Percentiles rank a stretch among this genome's conserved stretches.
Evolutionary conservation across 148 eudicot genomes (phyloP).

Genomic region (Simmondsia chinensis): DNA sequence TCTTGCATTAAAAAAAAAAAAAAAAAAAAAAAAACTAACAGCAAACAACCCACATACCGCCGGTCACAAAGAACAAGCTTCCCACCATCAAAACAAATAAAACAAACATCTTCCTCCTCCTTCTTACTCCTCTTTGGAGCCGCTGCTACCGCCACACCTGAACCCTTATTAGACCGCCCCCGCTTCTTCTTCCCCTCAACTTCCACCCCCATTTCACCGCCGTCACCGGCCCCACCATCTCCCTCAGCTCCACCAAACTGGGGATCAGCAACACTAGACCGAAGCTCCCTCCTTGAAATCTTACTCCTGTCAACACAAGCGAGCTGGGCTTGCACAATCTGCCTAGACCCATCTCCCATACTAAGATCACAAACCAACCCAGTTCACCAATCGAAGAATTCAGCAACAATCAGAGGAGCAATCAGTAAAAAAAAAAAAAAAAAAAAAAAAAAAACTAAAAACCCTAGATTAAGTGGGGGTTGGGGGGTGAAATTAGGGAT

Average conservation of each 20-base stretch:
- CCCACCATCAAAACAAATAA: slow-evolving; percentile 91
- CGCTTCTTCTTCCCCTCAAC: slow-evolving; percentile 34
- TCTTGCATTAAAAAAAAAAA: too few relatives aligned
- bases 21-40: background rate
- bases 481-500: slow-evolving; percentile 7
- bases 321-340: slow-evolving; percentile 13
- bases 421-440: too few relatives aligned
- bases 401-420: too few relatives aligned
- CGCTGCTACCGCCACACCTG: slow-evolving; percentile 16
- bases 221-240: slow-evolving; percentile 4
- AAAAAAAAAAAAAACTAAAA: slow-evolving; percentile 4
- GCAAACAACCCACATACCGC: slow-evolving; percentile 25
- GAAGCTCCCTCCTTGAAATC: background rate
- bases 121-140: slow-evolving; percentile 25
- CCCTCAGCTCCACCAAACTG: slow-evolving; percentile 19
- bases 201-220: slow-evolving; percentile 4
- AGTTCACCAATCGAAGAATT: too few relatives aligned
- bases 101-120: slow-evolving; percentile 86
- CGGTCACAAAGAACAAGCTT: slow-evolving; percentile 81
- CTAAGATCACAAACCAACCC: too few relatives aligned
- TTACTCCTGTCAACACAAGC: slow-evolving; percentile 16
- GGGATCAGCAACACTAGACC: too few relatives aligned
- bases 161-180: slow-evolving; percentile 57
- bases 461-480: slow-evolving; percentile 26
- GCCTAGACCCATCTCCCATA: slow-evolving; percentile 9